phyloP scores from a whole-genome alignment of 2,329 filamentous ascomycete genomes.

The Cadophora malorum region DNA sequence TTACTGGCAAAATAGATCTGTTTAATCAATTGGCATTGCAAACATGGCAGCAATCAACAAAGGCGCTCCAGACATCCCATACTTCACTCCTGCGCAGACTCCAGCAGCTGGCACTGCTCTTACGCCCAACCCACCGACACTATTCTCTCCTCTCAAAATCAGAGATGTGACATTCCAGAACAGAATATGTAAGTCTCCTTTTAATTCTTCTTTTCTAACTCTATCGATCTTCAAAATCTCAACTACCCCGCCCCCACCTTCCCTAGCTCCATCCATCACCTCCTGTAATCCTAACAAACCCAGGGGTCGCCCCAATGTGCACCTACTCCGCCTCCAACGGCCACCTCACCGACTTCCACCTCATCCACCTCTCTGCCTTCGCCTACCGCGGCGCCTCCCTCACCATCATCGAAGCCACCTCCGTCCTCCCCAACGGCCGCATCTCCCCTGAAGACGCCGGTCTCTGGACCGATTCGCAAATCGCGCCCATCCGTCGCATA shows the following conservation, averaged over 20 bases:
- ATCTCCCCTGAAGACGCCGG: slow-evolving; percentile 44
- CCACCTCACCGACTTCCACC: slow-evolving; percentile 45
- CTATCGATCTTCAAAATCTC: too few species aligned
- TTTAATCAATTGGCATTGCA: neutral
- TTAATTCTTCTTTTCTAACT: neutral
- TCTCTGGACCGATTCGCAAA: slow-evolving; percentile 49
- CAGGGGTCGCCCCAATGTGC: slow-evolving; percentile 55
- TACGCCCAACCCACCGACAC: slow-evolving; percentile 40
- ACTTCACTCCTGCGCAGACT: slow-evolving; percentile 43
- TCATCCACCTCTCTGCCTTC: slow-evolving; percentile 43
- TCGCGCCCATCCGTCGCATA: slow-evolving; percentile 46
- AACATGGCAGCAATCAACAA: slow-evolving; percentile 23
- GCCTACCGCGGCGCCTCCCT: slow-evolving; percentile 45
- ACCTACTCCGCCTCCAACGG: slow-evolving; percentile 46
- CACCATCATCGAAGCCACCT: slow-evolving; percentile 46
- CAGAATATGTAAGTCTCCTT: slow-evolving; percentile 46
- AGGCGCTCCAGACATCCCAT: slow-evolving; percentile 39
- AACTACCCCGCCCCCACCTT: slow-evolving; percentile 10
- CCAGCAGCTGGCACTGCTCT: slow-evolving; percentile 43
- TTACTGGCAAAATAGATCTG: neutral
- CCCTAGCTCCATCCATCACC: neutral
- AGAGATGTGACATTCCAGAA: slow-evolving; percentile 53
- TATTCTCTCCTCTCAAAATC: slow-evolving; percentile 54
- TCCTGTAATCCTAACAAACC: slow-evolving; percentile 18
- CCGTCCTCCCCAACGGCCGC: slow-evolving; percentile 45